Conservation (phyloP, 2,329 filamentous ascomycete genomes). For the Neonectria sp. region DNA sequence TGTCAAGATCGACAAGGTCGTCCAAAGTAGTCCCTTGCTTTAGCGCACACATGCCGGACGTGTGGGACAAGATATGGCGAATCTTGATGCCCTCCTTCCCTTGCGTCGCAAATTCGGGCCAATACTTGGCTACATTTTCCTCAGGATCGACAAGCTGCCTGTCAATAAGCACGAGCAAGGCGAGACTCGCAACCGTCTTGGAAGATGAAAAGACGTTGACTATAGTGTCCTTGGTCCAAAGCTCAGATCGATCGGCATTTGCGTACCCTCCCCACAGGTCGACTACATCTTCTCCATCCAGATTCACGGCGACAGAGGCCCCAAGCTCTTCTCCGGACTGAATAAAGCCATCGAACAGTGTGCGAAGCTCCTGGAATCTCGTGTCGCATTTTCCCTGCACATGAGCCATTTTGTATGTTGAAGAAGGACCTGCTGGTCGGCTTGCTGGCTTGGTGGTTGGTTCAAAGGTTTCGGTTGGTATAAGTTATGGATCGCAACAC, state of each 20-base stretch:
- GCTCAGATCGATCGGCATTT: constrained; percentile 47
- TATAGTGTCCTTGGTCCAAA: constrained; percentile 59
- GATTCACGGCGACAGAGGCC: constrained; percentile 59
- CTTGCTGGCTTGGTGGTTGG: no score
- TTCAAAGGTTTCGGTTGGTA: no score
- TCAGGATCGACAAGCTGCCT: constrained; percentile 55
- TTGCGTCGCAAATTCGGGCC: constrained; percentile 62
- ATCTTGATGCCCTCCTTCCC: constrained; percentile 59
- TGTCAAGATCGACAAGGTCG: constrained; percentile 52
- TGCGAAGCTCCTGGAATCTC: constrained; percentile 1
- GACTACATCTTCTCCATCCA: constrained; percentile 58
- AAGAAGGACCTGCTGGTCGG: no score
- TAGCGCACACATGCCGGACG: constrained; percentile 53
- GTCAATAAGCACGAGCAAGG: constrained; percentile 56
- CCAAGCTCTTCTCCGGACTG: constrained; percentile 58
- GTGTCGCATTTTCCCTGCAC: constrained; percentile 11
- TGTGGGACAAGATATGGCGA: constrained; percentile 59
- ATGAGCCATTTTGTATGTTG: constrained; percentile 3
- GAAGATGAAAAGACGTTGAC: constrained; percentile 57
- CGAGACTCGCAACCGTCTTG: constrained; percentile 56
- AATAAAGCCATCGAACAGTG: constrained; percentile 52
- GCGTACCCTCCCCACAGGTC: constrained; percentile 62
- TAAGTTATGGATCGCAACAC: no score
- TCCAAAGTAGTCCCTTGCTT: constrained; percentile 49
- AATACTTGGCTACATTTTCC: constrained; percentile 58